Percentiles rank a stretch among this genome's conserved stretches.
Evolutionary conservation across 257 asterid species (phyloP).

Genomic region (Oldenlandia corymbosa): DNA sequence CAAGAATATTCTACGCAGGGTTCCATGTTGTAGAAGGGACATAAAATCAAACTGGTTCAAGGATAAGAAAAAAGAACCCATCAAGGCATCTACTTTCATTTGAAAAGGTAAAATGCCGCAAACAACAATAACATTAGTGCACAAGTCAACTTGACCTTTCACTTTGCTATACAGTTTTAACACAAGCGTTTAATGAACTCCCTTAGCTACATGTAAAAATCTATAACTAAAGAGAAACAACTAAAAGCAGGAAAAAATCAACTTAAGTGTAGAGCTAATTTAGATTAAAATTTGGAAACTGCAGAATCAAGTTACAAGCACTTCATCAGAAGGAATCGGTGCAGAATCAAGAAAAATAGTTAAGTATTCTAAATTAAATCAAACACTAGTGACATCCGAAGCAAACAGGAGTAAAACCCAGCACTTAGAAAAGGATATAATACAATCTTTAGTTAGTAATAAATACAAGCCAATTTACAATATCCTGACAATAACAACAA

Average conservation of each 20-base stretch:
- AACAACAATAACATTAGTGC: background rate
- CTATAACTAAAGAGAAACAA: background rate
- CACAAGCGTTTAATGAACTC: background rate
- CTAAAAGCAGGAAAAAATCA: background rate
- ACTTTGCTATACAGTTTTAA: background rate
- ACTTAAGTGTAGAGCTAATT: background rate
- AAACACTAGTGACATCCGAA: too few relatives aligned
- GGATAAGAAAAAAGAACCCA: too few relatives aligned
- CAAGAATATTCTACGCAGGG: too few relatives aligned
- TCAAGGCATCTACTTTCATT: background rate
- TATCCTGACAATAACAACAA: slow-evolving; percentile 9
- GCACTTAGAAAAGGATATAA: background rate
- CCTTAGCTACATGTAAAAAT: background rate
- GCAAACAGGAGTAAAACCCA: background rate
- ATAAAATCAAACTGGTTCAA: too few relatives aligned
- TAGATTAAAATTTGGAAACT: too few relatives aligned
- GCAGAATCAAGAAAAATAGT: too few relatives aligned
- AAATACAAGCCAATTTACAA: background rate
- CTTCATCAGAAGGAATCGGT: background rate
- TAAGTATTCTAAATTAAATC: background rate
- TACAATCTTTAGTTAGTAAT: background rate
- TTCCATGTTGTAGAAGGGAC: too few relatives aligned
- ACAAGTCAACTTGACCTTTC: background rate
- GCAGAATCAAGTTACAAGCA: too few relatives aligned
- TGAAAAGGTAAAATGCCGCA: too few relatives aligned